Evolutionary conservation across 805 yeast species (phyloP), one percentile per base, ranked within the genome.

Genomic region (Sungouiella blattae): DNA sequence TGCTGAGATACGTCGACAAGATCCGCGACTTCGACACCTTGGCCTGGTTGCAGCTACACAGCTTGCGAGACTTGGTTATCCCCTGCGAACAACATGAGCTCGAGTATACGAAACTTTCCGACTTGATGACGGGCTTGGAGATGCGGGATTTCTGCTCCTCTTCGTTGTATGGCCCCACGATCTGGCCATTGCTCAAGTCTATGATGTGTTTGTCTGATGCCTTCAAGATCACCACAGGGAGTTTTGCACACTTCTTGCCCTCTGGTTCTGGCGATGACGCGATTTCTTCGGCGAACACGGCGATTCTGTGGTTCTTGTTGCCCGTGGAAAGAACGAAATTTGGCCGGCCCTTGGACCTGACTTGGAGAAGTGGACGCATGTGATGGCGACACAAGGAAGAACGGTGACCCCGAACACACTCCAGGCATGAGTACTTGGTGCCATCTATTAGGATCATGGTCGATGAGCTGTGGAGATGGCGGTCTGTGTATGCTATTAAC

Each of bases 371-470:
- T 16, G 93, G 87, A 30, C 96, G 70, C 34, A 75, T 69, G 20
- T 83, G 77, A 59, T 91, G 98, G 35, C 76, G 77, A 58, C 98
- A 91, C 36, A 82, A 78, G 1, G 91, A 79, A 1, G 96, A 85
- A 26, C 98, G 64, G 53, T 91, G 98, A 12, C 98, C 98, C 28
- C 96, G 68, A 16, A 93, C 87, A 54, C 98, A 91, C 51, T 81
- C 82, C 36, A 77, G 75, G 59, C 96, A 87, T 3, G 95, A 85
- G 55, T 84, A 83, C 50, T 88, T 83, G 48, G 76, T 83, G 18
- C 83, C 84, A 44, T 83, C 84, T 49, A 83, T 84, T 35, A 85
- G 62, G 35, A 87, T 84, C 95, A 87, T 87, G 35, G 26, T 8
- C 21, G 28, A 11, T n/a, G 9, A 20, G 22, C 6, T 9, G 9